Conservation (phyloP, 164 flowering plant genomes). For the Nymphaea colorata region DNA sequence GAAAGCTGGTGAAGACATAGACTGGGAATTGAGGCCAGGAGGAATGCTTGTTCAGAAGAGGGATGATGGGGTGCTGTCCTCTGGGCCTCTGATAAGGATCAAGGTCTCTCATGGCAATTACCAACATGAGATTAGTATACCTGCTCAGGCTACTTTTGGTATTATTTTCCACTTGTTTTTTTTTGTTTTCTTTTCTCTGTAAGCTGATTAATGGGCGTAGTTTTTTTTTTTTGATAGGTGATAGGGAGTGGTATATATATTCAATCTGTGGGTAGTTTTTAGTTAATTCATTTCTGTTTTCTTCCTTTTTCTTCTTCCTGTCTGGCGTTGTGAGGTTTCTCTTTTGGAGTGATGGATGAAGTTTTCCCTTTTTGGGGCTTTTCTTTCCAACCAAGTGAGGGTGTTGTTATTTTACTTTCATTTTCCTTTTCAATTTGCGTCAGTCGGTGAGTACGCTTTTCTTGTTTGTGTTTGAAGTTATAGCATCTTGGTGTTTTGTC, state of each 20-base stretch:
- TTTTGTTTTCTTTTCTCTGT: background rate
- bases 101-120: conserved; percentile 39
- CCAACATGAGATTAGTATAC: conserved; percentile 34
- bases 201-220: background rate
- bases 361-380: background rate
- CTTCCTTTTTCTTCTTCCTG: background rate
- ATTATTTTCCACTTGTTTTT: conserved; percentile 1
- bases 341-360: background rate
- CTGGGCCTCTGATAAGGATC: conserved; percentile 33
- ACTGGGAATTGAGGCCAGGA: conserved; percentile 40
- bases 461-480: background rate
- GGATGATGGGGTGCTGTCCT: conserved; percentile 16
- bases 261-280: background rate
- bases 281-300: background rate
- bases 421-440: background rate
- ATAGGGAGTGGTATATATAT: no score
- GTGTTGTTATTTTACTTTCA: background rate
- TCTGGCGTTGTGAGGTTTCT: background rate
- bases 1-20: conserved; percentile 16
- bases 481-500: background rate
- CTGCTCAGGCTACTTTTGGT: conserved; percentile 57
- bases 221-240: background rate
- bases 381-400: background rate
- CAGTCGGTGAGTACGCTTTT: background rate
- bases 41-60: conserved; percentile 51